These are phyloP conservation scores for Backusella parvicylindrica DNA, from an alignment of 192 early-diverging fungal species.

Conservation along the genomic window DNA sequence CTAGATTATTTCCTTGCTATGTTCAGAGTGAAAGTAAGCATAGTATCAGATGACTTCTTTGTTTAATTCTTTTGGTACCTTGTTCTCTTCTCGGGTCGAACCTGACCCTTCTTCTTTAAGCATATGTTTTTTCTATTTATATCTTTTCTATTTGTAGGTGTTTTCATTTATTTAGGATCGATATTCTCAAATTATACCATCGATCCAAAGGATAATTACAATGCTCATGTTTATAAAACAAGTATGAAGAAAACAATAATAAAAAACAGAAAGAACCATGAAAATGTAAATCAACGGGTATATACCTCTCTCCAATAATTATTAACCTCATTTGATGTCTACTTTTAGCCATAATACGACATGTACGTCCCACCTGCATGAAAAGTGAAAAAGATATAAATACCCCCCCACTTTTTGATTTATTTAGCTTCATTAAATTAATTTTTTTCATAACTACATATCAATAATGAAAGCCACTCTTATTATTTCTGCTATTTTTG, in stretches of 20 bases:
- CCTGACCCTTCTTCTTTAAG: background rate
- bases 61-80: too few species aligned
- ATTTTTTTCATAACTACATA: background rate
- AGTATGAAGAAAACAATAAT: too few species aligned
- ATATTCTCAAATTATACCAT: background rate
- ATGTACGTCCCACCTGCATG: background rate
- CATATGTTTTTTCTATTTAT: background rate
- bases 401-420: background rate
- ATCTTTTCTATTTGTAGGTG: background rate
- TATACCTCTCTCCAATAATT: background rate
- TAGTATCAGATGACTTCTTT: too few species aligned
- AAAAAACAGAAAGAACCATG: too few species aligned
- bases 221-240: too few species aligned
- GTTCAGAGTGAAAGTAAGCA: too few species aligned
- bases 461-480: background rate
- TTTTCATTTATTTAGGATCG: background rate
- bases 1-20: too few species aligned
- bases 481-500: background rate
- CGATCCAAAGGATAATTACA: background rate
- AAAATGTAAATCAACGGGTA: background rate
- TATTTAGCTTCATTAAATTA: background rate
- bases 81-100: too few species aligned
- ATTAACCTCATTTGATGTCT: background rate
- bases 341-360: background rate
- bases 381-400: background rate